Evolutionary conservation across 495 filamentous ascomycete genomes (phyloP).

Genomic region (Xylaria bambusicola): DNA sequence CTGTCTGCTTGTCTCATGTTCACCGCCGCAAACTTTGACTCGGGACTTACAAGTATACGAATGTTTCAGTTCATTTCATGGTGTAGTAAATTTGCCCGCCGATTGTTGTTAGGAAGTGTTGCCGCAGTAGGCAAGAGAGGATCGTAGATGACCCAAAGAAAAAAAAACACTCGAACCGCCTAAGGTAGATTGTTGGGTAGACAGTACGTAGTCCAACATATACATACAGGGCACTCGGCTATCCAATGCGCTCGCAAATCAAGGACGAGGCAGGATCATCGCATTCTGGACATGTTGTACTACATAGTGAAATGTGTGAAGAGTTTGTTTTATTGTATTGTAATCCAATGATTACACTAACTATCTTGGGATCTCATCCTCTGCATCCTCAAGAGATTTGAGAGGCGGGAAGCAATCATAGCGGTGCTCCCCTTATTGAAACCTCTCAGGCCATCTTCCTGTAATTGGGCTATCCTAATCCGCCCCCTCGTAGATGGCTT

Average conservation of each 20-base stretch:
- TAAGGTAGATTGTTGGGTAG: too few species aligned
- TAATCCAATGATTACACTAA: background rate
- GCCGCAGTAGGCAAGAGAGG: too few species aligned
- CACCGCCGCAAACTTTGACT: background rate
- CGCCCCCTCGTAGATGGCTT: slow-evolving; percentile 6
- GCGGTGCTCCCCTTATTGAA: slow-evolving; percentile 31
- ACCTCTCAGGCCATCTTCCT: slow-evolving; percentile 20
- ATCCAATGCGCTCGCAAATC: too few species aligned
- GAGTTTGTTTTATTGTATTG: slow-evolving; percentile 1
- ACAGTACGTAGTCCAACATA: too few species aligned
- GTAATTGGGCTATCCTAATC: background rate
- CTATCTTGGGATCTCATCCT: slow-evolving; percentile 15
- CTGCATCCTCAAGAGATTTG: slow-evolving; percentile 25
- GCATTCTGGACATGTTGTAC: background rate
- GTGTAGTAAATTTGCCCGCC: background rate
- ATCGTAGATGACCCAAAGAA: background rate
- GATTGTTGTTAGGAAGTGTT: too few species aligned
- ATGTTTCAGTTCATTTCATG: background rate
- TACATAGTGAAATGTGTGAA: background rate
- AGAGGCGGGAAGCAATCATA: slow-evolving; percentile 33
- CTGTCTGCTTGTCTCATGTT: background rate
- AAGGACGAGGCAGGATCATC: too few species aligned
- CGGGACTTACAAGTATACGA: too few species aligned
- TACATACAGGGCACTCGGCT: too few species aligned
- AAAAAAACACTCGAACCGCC: too few species aligned